Conservation (phyloP, 768 basidiomycete genomes). For the Hericium coralloides region DNA sequence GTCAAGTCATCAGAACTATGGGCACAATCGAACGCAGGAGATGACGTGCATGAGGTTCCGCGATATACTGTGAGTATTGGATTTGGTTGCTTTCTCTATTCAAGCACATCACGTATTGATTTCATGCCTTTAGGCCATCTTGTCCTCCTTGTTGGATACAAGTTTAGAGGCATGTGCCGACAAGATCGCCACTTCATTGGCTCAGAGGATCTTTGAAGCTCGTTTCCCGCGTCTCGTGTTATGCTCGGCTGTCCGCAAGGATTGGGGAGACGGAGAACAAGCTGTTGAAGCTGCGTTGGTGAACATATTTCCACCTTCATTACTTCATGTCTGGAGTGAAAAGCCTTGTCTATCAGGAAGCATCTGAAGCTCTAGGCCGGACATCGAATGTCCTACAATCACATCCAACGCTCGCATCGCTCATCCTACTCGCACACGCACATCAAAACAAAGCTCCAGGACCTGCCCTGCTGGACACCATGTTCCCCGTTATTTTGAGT, state of each 20-base stretch:
- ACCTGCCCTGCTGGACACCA: slow-evolving; percentile 10
- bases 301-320: not conserved
- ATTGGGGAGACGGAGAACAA: slow-evolving; percentile 13
- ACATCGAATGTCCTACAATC: slow-evolving; percentile 5
- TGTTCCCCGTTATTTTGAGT: slow-evolving; percentile 36
- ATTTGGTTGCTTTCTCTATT: not conserved
- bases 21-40: slow-evolving; percentile 1
- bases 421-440: slow-evolving; percentile 11
- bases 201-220: slow-evolving; percentile 8
- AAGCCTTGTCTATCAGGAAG: not conserved
- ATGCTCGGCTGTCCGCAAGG: slow-evolving; percentile 3
- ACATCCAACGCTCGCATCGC: slow-evolving; percentile 6
- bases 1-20: slow-evolving; percentile 5
- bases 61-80: slow-evolving; percentile 4
- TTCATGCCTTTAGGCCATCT: slow-evolving; percentile 2
- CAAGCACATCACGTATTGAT: not conserved
- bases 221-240: slow-evolving; percentile 8
- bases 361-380: slow-evolving; percentile 4
- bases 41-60: slow-evolving; percentile 3
- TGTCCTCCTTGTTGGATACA: slow-evolving; percentile 9
- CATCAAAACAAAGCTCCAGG: not conserved
- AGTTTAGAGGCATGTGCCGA: slow-evolving; percentile 10
- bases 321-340: too few species aligned
- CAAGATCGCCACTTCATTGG: slow-evolving; percentile 6
- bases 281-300: slow-evolving; percentile 10